phyloP scores from a whole-genome alignment of 2,329 filamentous ascomycete genomes.

The Cordyceps cicadae region DNA sequence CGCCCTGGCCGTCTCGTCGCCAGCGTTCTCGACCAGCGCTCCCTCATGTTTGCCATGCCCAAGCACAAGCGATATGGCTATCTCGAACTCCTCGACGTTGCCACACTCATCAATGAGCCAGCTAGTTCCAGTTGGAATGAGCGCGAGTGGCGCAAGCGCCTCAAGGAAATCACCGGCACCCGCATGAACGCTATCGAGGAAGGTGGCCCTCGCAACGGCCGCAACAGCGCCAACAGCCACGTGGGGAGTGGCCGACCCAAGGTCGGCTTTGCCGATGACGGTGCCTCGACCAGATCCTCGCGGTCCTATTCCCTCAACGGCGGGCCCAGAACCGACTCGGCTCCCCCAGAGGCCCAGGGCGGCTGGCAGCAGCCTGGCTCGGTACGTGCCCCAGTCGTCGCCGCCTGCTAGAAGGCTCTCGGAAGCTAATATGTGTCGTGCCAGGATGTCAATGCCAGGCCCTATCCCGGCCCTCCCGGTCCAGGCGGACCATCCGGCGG shows the following conservation, averaged over 20 bases:
- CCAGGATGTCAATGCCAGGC: slow-evolving; percentile 19
- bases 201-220: slow-evolving; percentile 35
- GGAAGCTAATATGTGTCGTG: slow-evolving; percentile 29
- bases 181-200: slow-evolving; percentile 61
- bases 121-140: slow-evolving; percentile 75
- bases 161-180: slow-evolving; percentile 80
- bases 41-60: slow-evolving; percentile 97
- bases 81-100: slow-evolving; percentile 79
- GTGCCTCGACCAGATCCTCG: slow-evolving; percentile 40
- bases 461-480: slow-evolving; percentile 16
- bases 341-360: slow-evolving; percentile 35
- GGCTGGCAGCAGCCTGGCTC: slow-evolving; percentile 28
- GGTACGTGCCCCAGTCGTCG: slow-evolving; percentile 23
- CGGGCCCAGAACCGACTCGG: slow-evolving; percentile 41
- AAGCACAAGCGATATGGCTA: slow-evolving; percentile 83
- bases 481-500: slow-evolving; percentile 13
- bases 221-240: slow-evolving; percentile 50
- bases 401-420: slow-evolving; percentile 40
- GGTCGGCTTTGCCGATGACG: slow-evolving; percentile 52
- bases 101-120: slow-evolving; percentile 66
- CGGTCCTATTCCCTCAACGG: slow-evolving; percentile 42
- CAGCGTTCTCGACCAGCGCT: slow-evolving; percentile 76
- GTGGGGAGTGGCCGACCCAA: slow-evolving; percentile 34
- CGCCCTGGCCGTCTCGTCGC: slow-evolving; percentile 79
- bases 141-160: slow-evolving; percentile 75